phyloP scores from a whole-genome alignment of 2,329 filamentous ascomycete species.

The Leptographium procerum region DNA sequence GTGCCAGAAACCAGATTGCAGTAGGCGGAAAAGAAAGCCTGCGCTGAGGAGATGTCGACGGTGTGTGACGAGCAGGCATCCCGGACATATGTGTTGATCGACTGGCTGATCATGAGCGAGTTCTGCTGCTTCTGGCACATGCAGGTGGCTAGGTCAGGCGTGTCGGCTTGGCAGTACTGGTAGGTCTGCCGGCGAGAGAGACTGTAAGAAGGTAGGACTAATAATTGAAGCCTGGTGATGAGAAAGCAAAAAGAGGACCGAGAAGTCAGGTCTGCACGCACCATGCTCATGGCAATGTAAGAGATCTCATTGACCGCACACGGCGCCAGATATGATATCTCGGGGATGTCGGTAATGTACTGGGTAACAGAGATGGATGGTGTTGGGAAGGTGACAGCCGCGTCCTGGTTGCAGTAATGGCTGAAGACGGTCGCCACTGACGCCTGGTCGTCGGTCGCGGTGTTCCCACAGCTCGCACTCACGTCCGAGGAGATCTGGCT shows the following conservation, averaged over 20 bases:
- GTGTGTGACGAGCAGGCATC: constrained; percentile 33
- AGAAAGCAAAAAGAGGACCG: not conserved
- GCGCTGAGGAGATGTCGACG: constrained; percentile 35
- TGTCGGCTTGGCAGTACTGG: constrained; percentile 17
- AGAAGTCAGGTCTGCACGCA: not conserved
- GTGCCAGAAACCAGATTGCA: constrained; percentile 39
- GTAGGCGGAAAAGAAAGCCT: constrained; percentile 39
- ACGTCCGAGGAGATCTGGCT: constrained; percentile 27
- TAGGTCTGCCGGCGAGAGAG: constrained; percentile 8
- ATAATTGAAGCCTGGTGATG: not conserved
- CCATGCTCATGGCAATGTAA: constrained; percentile 26
- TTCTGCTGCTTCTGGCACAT: constrained; percentile 41
- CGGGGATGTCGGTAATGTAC: constrained; percentile 39
- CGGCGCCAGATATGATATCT: constrained; percentile 28
- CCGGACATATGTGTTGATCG: constrained; percentile 31
- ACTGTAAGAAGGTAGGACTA: not conserved
- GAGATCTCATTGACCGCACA: constrained; percentile 29
- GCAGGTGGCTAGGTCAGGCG: constrained; percentile 31
- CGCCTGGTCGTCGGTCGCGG: constrained; percentile 35
- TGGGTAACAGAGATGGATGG: constrained; percentile 31
- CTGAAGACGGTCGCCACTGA: constrained; percentile 33
- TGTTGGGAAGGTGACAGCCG: constrained; percentile 23
- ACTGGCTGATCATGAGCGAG: constrained; percentile 28
- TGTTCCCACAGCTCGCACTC: constrained; percentile 30
- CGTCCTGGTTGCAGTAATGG: constrained; percentile 36